phyloP scores from a whole-genome alignment of 306 rosid species.

The Boehmeria nivea region DNA sequence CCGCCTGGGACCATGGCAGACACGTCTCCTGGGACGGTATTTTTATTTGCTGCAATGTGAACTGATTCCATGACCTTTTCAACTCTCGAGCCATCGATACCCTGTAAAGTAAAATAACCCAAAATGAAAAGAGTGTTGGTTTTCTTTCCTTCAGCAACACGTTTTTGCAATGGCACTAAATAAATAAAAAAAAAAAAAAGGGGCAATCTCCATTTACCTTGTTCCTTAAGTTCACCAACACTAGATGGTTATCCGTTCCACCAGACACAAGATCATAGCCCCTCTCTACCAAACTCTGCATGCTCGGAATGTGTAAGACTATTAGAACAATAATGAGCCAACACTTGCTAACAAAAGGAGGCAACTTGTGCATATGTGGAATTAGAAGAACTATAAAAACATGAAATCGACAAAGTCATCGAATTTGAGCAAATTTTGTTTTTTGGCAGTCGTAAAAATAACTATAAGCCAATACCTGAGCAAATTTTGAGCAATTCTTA shows the following conservation, averaged over 20 bases:
- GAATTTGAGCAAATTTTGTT: too few species aligned
- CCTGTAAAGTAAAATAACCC: constrained; percentile 38
- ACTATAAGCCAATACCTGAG: constrained; percentile 68
- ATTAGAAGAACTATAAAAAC: background rate
- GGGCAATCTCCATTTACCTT: constrained; percentile 42
- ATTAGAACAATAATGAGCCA: constrained; percentile 10
- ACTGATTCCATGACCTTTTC: constrained; percentile 86
- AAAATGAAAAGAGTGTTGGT: constrained; percentile 1
- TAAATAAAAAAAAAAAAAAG: background rate
- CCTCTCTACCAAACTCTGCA: constrained; percentile 76
- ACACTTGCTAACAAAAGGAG: background rate
- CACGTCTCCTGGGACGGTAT: constrained; percentile 95
- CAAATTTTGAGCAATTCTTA: constrained; percentile 60
- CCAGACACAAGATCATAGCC: constrained; percentile 94
- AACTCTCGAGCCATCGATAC: constrained; percentile 92
- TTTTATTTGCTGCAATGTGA: constrained; percentile 93
- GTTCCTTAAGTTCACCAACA: constrained; percentile 76
- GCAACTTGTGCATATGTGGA: background rate
- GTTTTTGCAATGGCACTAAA: background rate
- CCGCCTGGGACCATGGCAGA: constrained; percentile 99
- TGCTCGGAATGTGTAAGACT: constrained; percentile 28
- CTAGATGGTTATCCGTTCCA: constrained; percentile 92
- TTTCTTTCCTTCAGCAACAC: background rate
- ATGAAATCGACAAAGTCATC: background rate
- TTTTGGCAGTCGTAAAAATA: too few species aligned